Evolutionary conservation across 2,329 filamentous ascomycete species (phyloP), one percentile per base, ranked within the genome.

Genomic region (Paraconiothyrium sp.): DNA sequence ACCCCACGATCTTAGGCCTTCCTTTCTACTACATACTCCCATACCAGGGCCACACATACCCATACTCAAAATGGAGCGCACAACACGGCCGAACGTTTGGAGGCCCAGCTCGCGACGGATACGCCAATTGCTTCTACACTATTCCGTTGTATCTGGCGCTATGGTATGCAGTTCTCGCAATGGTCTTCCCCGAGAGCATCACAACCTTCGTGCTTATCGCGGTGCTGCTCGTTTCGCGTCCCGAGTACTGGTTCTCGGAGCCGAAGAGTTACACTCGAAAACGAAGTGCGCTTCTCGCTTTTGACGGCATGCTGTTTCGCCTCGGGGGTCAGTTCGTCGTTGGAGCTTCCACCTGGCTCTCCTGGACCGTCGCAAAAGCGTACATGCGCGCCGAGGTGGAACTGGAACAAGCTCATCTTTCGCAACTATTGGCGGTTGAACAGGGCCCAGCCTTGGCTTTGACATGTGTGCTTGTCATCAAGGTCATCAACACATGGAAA

Each of bases 61-160:
- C 30, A 14, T 14, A 39, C 20, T 20, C 7, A 13, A 39, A 14
- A 16, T 52, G 34, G 34, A 39, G 20, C n/a, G 9, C 5, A 20
- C 4, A n/a, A 27, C 3, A 16, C 10, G 9, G 9, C 34, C 27
- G 14, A 16, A 10, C 1, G 14, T 4, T 43, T 16, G n/a, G 14
- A 0, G 51, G 37, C 1, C 51, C 51, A 5, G 37, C 37, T 4
- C 13, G 2, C 1, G 34, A 52, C 22, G 24, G 3, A 37, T 52
- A 39, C 27, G n/a, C 20, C 8, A 24, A 13, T n/a, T 52, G 34
- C 13, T 24, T 16, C 49, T 52, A 52, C 20, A 41, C 24, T 20
- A 39, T 52, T 16, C 34, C 49, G 34, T 34, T 52, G n/a, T 52
- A 52, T 13, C 34, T 52, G 20, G 32, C 34, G 10, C 49, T 52